Conservation (phyloP, 768 basidiomycete genomes). For the Lactifluus rugatus region DNA sequence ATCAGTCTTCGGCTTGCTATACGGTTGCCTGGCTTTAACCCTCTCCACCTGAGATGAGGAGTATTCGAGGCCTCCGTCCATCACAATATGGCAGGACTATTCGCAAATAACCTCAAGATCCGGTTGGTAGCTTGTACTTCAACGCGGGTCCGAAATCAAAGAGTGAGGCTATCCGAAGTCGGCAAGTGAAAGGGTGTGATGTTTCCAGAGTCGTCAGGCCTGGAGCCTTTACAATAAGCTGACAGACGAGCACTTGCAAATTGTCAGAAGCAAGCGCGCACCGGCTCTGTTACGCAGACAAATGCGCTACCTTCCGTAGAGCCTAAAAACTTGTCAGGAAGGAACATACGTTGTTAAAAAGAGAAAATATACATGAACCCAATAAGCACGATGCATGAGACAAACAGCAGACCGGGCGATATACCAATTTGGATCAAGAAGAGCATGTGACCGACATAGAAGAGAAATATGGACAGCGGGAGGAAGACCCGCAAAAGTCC, state of each 20-base stretch:
- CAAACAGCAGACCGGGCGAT: not conserved
- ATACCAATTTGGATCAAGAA: not conserved
- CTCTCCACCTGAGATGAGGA: not conserved
- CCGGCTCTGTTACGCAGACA: not conserved
- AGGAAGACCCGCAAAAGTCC: not conserved
- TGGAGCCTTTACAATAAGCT: too few relatives aligned
- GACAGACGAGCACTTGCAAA: too few relatives aligned
- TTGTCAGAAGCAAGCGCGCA: not conserved
- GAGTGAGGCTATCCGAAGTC: not conserved
- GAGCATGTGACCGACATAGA: not conserved
- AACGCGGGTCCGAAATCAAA: not conserved
- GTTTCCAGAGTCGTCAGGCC: not conserved
- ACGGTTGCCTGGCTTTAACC: not conserved
- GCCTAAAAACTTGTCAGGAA: not conserved
- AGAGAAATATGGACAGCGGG: not conserved
- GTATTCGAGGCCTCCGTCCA: not conserved
- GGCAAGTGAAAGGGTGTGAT: not conserved
- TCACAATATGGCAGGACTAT: not conserved
- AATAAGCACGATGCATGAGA: not conserved
- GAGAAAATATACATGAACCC: not conserved
- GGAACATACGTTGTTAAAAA: not conserved
- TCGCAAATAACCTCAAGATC: not conserved
- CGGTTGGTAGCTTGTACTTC: not conserved
- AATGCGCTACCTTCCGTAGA: not conserved
- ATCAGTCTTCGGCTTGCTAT: not conserved